Base-by-base conservation (phyloP, 306 rosid species). In the Dryas alaskensis region DNA sequence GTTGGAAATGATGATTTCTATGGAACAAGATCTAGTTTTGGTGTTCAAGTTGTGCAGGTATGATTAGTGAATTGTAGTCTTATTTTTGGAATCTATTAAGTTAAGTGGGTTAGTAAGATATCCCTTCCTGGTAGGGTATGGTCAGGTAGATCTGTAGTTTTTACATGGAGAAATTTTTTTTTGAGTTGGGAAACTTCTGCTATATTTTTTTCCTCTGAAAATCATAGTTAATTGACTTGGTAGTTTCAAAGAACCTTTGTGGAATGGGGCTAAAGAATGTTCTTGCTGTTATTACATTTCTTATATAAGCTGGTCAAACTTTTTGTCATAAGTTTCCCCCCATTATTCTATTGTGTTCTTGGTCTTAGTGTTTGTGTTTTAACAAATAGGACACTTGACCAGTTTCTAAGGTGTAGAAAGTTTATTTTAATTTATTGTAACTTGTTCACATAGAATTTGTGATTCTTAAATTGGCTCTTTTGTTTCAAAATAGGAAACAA, bases 31-130 rank as follows among this genome's bases (percentile, higher is more conserved):
- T 92, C 96, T 62, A 92, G 89, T 81, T 89, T 85, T 71, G 99
- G 99, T 13, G 98, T 80, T 78, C 96, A 94, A 89, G 84, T 92
- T 86, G 95, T 94, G 74, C 97, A 92, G 98, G 98, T 94, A 88
- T 54, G 75, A 78, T 39, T 72, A 27, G 49, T 72, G 80, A 44
- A 60, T 63, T 31, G 6, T 37, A 50, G 54, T 37, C 39, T 47
- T 45, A 5, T 65, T 72, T 25, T 12, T 48, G 72, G 73, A 11
- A 40, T 64, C 67, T 42, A 67, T 69, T 51, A 44, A 27, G 4
- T 76, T 70, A 49, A 60, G 44, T 37, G 40, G 37, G 17, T 60
- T 70, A 13, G 25, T 25, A 4, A 59, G 49, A 19, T 19, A n/a
- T 61, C 50, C 48, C 51, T 64, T 42, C 12, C 49, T 64, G 2